These are phyloP conservation scores for Truncatella angustata DNA, from an alignment of 2,329 filamentous ascomycete species.

Conservation along the genomic window DNA sequence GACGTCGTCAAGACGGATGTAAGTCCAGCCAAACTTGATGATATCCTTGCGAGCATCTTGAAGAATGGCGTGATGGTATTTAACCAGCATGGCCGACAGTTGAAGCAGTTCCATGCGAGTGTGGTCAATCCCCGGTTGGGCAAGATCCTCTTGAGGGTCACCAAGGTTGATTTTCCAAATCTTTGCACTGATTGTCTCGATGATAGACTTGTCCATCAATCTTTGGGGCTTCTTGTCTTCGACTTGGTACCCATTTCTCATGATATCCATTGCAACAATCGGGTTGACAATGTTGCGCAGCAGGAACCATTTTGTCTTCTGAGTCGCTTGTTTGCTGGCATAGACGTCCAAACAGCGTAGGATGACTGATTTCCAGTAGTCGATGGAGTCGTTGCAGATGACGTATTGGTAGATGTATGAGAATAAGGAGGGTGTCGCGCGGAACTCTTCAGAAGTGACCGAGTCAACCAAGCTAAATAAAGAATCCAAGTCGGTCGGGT, in stretches of 20 bases:
- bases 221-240: constrained; percentile 59
- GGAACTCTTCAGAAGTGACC: constrained; percentile 80
- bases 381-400: constrained; percentile 79
- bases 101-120: constrained; percentile 95
- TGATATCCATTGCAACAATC: constrained; percentile 93
- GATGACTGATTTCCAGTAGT: constrained; percentile 80
- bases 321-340: constrained; percentile 71
- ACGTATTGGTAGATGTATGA: constrained; percentile 83
- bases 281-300: constrained; percentile 93
- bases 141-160: constrained; percentile 78
- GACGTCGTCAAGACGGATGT: constrained; percentile 95
- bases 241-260: constrained; percentile 70
- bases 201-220: constrained; percentile 82
- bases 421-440: constrained; percentile 71
- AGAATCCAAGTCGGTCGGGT: constrained; percentile 75
- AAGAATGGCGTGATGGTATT: constrained; percentile 85
- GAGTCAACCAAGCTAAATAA: constrained; percentile 83
- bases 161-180: constrained; percentile 89
- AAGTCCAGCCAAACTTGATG: constrained; percentile 99
- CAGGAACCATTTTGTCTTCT: constrained; percentile 90
- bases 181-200: constrained; percentile 86
- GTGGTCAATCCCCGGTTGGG: constrained; percentile 86
- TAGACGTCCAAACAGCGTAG: constrained; percentile 87
- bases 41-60: constrained; percentile 95
- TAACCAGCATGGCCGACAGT: constrained; percentile 89